phyloP scores from a whole-genome alignment of 805 yeast genomes.

The Metschnikowia lochheadii region DNA sequence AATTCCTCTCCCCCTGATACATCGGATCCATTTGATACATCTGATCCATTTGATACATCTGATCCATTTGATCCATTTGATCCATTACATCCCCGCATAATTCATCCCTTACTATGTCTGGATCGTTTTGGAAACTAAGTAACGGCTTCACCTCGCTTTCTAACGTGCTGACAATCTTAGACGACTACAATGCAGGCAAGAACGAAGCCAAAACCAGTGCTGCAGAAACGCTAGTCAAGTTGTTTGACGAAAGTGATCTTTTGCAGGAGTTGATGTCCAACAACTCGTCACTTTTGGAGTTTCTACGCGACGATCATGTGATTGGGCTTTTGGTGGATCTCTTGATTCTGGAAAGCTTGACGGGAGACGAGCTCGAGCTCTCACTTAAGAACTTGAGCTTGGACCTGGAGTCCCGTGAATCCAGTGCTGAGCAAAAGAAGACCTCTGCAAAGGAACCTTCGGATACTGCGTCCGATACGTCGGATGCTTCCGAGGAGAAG shows the following conservation, averaged over 20 bases:
- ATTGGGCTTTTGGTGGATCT: conserved; percentile 36
- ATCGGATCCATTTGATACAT: neutral
- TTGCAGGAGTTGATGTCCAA: conserved; percentile 60
- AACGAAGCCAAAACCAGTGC: conserved; percentile 12
- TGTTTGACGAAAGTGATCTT: conserved; percentile 41
- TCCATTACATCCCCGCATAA: no score
- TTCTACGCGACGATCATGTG: conserved; percentile 50
- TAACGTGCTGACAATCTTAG: conserved; percentile 38
- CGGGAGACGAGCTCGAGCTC: conserved; percentile 16
- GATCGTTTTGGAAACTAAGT: conserved; percentile 46
- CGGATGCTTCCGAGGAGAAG: conserved; percentile 2
- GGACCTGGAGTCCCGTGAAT: conserved; percentile 1
- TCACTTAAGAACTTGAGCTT: conserved; percentile 14
- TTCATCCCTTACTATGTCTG: conserved; percentile 29
- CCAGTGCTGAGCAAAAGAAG: neutral
- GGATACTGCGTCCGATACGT: neutral
- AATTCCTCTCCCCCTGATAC: neutral
- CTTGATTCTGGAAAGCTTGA: conserved; percentile 25
- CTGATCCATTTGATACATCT: neutral
- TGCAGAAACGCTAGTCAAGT: conserved; percentile 28
- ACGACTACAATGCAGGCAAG: conserved; percentile 24
- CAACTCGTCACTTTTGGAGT: conserved; percentile 71
- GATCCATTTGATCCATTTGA: neutral
- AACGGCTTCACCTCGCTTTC: conserved; percentile 43
- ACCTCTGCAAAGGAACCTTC: neutral